Percentiles rank a stretch among this genome's conserved stretches.
Evolutionary conservation across 2,329 filamentous ascomycete species (phyloP).

Genomic region (Verticillium alfalfae): DNA sequence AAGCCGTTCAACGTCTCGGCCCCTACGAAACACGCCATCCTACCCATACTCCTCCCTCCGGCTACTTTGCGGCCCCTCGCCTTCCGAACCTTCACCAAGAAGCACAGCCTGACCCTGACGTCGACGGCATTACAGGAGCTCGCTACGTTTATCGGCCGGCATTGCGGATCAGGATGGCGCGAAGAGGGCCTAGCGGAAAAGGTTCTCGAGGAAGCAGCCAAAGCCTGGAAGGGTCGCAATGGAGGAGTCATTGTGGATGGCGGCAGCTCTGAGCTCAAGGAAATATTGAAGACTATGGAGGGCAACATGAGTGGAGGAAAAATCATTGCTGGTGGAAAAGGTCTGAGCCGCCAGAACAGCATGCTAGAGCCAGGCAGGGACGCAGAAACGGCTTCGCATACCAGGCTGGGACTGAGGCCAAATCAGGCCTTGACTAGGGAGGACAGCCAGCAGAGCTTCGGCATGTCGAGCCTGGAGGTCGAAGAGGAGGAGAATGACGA

Average conservation of each 20-base stretch:
- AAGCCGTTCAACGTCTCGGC: conserved; percentile 53
- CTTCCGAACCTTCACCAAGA: conserved; percentile 95
- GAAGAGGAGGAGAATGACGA: conserved; percentile 46
- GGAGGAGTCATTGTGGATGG: conserved; percentile 91
- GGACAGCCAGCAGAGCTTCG: conserved; percentile 62
- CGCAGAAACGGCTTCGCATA: conserved; percentile 34
- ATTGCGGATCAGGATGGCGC: conserved; percentile 94
- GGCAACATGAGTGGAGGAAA: conserved; percentile 85
- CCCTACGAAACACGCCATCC: conserved; percentile 51
- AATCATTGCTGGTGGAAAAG: conserved; percentile 46
- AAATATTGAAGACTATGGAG: conserved; percentile 79
- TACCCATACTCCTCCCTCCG: conserved; percentile 85
- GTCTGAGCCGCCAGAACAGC: conserved; percentile 58
- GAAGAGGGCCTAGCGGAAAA: conserved; percentile 91
- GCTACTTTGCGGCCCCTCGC: conserved; percentile 83
- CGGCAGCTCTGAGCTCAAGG: conserved; percentile 65
- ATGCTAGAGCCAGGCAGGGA: conserved; percentile 40
- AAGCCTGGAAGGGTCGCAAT: conserved; percentile 84
- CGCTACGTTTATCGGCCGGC: conserved; percentile 83
- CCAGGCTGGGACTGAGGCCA: conserved; percentile 49
- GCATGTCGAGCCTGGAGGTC: conserved; percentile 46
- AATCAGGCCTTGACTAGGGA: conserved; percentile 42
- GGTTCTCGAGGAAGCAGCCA: conserved; percentile 86
- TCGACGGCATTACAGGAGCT: conserved; percentile 80
- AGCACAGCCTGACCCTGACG: conserved; percentile 88